Conservation (phyloP, 495 filamentous ascomycete genomes). For the Xylaria palmicola region DNA sequence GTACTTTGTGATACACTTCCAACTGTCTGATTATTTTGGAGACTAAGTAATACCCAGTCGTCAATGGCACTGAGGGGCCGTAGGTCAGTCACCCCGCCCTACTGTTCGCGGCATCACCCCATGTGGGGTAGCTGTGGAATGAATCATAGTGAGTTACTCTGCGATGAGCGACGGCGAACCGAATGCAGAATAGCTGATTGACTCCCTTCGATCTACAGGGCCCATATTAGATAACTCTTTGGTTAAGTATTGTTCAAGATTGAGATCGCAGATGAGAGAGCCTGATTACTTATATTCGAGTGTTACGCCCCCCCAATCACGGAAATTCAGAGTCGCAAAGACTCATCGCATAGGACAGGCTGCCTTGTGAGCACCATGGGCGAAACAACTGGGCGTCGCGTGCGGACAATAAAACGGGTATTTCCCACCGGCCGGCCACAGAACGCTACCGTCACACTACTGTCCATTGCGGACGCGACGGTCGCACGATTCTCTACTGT, state of each 20-base stretch:
- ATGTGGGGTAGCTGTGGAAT: conserved; percentile 9
- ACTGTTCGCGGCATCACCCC: too few relatives aligned
- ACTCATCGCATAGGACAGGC: not conserved
- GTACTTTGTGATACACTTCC: too few relatives aligned
- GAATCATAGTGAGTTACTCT: not conserved
- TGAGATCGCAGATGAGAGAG: too few relatives aligned
- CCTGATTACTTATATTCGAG: too few relatives aligned
- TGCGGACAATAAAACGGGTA: conserved; percentile 18
- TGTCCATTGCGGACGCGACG: conserved; percentile 41
- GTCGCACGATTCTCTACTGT: conserved; percentile 29
- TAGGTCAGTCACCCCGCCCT: too few relatives aligned
- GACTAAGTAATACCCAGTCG: too few relatives aligned
- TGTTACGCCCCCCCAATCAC: too few relatives aligned
- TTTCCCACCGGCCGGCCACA: conserved; percentile 20
- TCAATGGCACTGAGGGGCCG: too few relatives aligned
- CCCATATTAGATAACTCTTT: not conserved
- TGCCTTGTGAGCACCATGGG: not conserved
- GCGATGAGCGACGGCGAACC: not conserved
- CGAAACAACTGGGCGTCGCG: not conserved
- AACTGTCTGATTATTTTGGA: too few relatives aligned
- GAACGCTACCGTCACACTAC: conserved; percentile 19
- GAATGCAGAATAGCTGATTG: not conserved
- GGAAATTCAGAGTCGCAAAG: not conserved
- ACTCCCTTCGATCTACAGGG: not conserved
- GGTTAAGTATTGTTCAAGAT: not conserved